Evolutionary conservation across 257 asterid genomes (phyloP).

Genomic region (Solanum microdontum): DNA sequence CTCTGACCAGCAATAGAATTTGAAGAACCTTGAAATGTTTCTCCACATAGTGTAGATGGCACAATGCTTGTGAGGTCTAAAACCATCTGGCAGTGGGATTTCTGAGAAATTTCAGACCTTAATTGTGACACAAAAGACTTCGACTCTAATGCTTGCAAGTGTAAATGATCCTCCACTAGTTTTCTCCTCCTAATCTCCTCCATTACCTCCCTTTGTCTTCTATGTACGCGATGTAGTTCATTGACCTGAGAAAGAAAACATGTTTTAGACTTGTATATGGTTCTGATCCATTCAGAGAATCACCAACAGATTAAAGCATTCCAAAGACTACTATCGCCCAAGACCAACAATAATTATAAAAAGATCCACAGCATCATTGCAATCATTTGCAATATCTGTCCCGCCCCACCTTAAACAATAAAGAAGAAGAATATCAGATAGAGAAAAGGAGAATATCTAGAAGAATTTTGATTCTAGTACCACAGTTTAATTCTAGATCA

Average conservation of each 20-base stretch:
- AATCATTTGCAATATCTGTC: not conserved
- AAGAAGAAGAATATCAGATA: not conserved
- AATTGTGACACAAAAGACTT: slow-evolving; percentile 15
- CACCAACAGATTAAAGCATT: not conserved
- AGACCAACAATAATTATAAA: not conserved
- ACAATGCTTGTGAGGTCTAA: slow-evolving; percentile 5
- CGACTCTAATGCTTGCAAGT: slow-evolving; percentile 20
- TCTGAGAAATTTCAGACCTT: slow-evolving; percentile 22
- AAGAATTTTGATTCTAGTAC: not conserved
- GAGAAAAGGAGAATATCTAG: not conserved
- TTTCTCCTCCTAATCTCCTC: slow-evolving; percentile 31
- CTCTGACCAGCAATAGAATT: slow-evolving; percentile 3
- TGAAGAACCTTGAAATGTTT: slow-evolving; percentile 19
- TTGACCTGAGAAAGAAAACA: slow-evolving; percentile 36
- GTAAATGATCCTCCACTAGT: slow-evolving; percentile 14
- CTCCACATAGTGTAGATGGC: slow-evolving; percentile 12
- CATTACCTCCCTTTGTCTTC: slow-evolving; percentile 61
- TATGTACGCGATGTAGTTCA: slow-evolving; percentile 61
- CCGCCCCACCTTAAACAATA: not conserved
- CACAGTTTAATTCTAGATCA: not conserved
- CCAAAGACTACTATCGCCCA: not conserved
- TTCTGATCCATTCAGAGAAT: not conserved
- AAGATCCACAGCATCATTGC: not conserved
- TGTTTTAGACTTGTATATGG: not conserved
- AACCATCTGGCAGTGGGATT: slow-evolving; percentile 19